Percentiles rank a stretch among this genome's conserved stretches.
These are phyloP conservation scores for Nitzschia sp. DNA, from an alignment of 108 stramenopile genomes.

Conservation along the genomic window DNA sequence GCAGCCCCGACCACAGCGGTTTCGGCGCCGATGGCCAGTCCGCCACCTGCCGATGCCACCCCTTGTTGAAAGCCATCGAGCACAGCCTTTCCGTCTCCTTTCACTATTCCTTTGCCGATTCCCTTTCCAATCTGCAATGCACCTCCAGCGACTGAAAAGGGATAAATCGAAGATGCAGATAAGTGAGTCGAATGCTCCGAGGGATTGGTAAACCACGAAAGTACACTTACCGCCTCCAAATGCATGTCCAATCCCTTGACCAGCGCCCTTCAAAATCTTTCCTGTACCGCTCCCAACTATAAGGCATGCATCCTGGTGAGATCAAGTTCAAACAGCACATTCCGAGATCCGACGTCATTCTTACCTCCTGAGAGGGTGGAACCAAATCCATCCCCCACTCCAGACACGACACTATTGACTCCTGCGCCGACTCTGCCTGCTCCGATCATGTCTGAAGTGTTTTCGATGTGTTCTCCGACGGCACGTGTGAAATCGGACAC, in stretches of 20 bases:
- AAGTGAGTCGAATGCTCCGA: background rate
- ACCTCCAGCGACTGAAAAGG: slow-evolving; percentile 65
- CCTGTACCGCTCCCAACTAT: slow-evolving; percentile 79
- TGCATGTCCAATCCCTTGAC: slow-evolving; percentile 84
- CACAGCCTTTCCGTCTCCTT: slow-evolving; percentile 72
- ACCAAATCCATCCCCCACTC: slow-evolving; percentile 83
- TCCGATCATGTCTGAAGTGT: slow-evolving; percentile 66
- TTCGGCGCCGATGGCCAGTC: slow-evolving; percentile 78
- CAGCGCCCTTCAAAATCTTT: slow-evolving; percentile 73
- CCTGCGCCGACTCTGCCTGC: slow-evolving; percentile 75
- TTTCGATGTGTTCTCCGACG: slow-evolving; percentile 78
- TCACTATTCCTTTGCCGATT: slow-evolving; percentile 72
- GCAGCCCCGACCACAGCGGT: slow-evolving; percentile 76
- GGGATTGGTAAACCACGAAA: no score
- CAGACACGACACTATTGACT: slow-evolving; percentile 86
- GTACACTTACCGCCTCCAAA: slow-evolving; percentile 75
- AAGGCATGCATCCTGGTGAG: background rate
- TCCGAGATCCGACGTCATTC: no score
- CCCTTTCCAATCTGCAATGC: slow-evolving; percentile 73
- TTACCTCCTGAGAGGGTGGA: slow-evolving; percentile 72
- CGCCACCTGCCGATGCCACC: slow-evolving; percentile 59
- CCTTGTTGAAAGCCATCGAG: slow-evolving; percentile 73
- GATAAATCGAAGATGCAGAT: background rate
- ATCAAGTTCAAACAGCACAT: no score
- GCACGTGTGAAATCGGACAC: slow-evolving; percentile 50